phyloP scores from a whole-genome alignment of 2,329 filamentous ascomycete species.

The Dactylellina haptotyla region DNA sequence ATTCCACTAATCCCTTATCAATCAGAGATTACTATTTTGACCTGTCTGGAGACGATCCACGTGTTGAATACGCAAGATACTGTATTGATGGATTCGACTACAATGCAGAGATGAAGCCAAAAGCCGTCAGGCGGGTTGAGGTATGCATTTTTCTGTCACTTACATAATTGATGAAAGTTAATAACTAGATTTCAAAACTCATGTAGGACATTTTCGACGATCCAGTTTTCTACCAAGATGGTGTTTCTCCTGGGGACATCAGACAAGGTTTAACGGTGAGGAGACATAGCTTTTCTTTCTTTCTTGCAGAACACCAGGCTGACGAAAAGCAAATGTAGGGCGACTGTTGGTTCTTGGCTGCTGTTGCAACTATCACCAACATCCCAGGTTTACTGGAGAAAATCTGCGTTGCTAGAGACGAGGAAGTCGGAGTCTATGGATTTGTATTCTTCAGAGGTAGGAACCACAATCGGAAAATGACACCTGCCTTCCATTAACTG shows the following conservation, averaged over 20 bases:
- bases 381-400: constrained; percentile 76
- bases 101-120: constrained; percentile 56
- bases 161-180: constrained; percentile 58
- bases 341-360: constrained; percentile 88
- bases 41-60: constrained; percentile 63
- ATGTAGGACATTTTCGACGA: constrained; percentile 77
- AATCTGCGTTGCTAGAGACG: constrained; percentile 77
- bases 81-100: constrained; percentile 66
- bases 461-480: background rate
- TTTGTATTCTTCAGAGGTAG: constrained; percentile 80
- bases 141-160: constrained; percentile 56
- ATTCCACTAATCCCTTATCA: background rate
- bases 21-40: constrained; percentile 72
- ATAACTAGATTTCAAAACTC: background rate
- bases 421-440: constrained; percentile 81
- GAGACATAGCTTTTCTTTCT: too few species aligned
- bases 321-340: constrained; percentile 67
- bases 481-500: background rate
- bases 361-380: constrained; percentile 79
- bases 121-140: constrained; percentile 54
- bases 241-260: constrained; percentile 79
- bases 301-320: background rate
- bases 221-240: constrained; percentile 80
- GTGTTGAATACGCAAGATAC: constrained; percentile 60
- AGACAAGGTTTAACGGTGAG: constrained; percentile 69